Conservation (phyloP, 106 monocot genomes). For the Dioscorea zingiberensis region DNA sequence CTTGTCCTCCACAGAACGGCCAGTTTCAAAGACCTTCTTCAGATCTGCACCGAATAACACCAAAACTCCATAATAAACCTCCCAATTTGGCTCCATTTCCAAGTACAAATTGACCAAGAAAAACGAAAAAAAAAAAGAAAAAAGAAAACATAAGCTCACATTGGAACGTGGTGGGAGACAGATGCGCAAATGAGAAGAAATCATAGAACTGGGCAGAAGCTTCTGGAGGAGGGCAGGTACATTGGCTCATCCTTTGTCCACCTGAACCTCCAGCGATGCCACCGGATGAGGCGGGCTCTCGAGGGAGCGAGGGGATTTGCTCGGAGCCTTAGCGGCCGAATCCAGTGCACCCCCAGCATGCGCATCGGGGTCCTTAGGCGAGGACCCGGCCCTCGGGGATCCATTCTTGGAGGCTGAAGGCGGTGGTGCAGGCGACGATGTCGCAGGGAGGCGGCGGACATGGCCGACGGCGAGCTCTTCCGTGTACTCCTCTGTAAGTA, state of each 20-base stretch:
- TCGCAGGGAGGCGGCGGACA: slow-evolving; percentile 85
- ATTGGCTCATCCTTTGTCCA: slow-evolving; percentile 43
- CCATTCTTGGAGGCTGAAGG: slow-evolving; percentile 41
- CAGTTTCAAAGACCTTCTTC: slow-evolving; percentile 47
- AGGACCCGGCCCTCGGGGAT: slow-evolving; percentile 1
- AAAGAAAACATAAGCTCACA: slow-evolving; percentile 27
- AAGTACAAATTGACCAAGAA: background rate
- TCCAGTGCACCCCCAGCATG: no score
- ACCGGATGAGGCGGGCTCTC: background rate
- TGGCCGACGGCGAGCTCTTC: slow-evolving; percentile 75
- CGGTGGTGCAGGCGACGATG: slow-evolving; percentile 72
- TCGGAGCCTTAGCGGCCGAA: no score
- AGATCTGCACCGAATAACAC: slow-evolving; percentile 50
- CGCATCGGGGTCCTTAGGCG: background rate
- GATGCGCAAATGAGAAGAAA: slow-evolving; percentile 90
- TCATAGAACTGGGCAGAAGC: slow-evolving; percentile 96
- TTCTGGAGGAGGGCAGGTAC: slow-evolving; percentile 89
- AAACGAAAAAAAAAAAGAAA: background rate
- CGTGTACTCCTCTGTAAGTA: slow-evolving; percentile 71
- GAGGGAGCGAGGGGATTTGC: slow-evolving; percentile 1
- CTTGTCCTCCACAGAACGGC: slow-evolving; percentile 69
- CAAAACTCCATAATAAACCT: background rate
- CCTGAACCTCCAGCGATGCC: background rate
- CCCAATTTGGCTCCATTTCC: background rate
- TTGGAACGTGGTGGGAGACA: slow-evolving; percentile 67